Evolutionary conservation across 495 filamentous ascomycete species (phyloP), one percentile per base, ranked within the genome.

Genomic region (Xylaria telfairii): DNA sequence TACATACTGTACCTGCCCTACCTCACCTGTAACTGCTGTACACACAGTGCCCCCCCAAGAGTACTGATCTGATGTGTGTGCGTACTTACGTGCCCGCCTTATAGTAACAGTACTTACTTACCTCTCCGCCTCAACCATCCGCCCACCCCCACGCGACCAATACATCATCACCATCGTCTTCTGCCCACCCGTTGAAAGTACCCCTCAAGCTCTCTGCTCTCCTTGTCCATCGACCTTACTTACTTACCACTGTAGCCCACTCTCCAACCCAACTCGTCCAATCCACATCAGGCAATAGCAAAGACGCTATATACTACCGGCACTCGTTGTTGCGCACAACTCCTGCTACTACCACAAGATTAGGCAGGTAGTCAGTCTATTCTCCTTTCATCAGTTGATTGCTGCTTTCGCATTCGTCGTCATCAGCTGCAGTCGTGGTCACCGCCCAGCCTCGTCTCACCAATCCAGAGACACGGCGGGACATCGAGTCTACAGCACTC

Each of bases 221-320:
- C 47, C 24, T 9, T 26, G 3, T 49, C 46, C n/a, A 24, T 49
- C 46, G 44, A 47, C n/a, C 46, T 15, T 24, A 49, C 4, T 6
- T 15, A 37, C 34, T 3, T 3, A 4, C 34, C 3, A 37, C 34
- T 3, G 34, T 47, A 54, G 10, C 30, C 28, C 28, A 57, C 54
- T n/a, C 30, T n/a, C 54, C 30, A 32, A 57, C 54, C 17, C 54
- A 59, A n/a, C 56, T 6, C 17, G 21, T 59, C 54, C 54, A 53
- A 53, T 28, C 49, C 49, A 59, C 54, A 59, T 59, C 54, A 8
- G 54, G 56, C 56, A 59, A 34, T 59, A 59, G 56, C 54, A 57
- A 34, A 17, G 28, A 57, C 54, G 51, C 51, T 21, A 12, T 53
- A 53, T 53, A n/a, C 49, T 30, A 57, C 34, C 4, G 12, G 2